Percentiles rank a stretch among this genome's conserved stretches.
phyloP scores from a whole-genome alignment of 208 protist genomes.

The Perkinsela sp. region DNA sequence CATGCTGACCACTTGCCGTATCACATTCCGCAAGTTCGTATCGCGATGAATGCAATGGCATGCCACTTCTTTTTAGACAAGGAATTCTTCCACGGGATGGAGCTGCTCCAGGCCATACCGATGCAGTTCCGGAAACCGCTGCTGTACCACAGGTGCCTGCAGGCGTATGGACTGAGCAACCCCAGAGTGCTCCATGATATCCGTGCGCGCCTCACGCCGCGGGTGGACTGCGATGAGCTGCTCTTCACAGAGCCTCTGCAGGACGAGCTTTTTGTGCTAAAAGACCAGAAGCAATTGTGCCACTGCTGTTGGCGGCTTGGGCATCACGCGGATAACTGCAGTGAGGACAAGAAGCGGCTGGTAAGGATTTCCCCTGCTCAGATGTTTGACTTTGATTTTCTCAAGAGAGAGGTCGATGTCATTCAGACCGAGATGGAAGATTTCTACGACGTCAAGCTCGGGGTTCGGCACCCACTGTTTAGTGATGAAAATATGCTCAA shows the following conservation, averaged over 20 bases:
- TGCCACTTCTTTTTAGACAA: not conserved
- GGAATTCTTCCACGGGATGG: not conserved
- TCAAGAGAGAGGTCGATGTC: not conserved
- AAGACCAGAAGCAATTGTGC: not conserved
- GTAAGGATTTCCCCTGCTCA: not conserved
- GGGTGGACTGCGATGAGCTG: not conserved
- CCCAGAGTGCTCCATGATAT: not conserved
- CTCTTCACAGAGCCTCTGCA: not conserved
- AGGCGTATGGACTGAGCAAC: not conserved
- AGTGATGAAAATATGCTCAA: not conserved
- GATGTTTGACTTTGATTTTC: not conserved
- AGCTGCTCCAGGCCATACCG: not conserved
- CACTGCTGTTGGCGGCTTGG: not conserved
- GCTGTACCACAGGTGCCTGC: not conserved
- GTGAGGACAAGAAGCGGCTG: not conserved
- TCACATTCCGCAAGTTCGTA: not conserved
- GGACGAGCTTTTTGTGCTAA: not conserved
- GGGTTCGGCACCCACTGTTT: not conserved
- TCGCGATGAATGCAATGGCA: not conserved
- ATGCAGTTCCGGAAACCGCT: not conserved
- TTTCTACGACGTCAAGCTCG: not conserved
- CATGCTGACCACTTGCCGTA: not conserved
- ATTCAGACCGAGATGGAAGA: not conserved
- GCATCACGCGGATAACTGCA: not conserved
- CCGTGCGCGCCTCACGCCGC: not conserved